Conservation (phyloP, 768 basidiomycete species). For the Kwoniella shandongensis region DNA sequence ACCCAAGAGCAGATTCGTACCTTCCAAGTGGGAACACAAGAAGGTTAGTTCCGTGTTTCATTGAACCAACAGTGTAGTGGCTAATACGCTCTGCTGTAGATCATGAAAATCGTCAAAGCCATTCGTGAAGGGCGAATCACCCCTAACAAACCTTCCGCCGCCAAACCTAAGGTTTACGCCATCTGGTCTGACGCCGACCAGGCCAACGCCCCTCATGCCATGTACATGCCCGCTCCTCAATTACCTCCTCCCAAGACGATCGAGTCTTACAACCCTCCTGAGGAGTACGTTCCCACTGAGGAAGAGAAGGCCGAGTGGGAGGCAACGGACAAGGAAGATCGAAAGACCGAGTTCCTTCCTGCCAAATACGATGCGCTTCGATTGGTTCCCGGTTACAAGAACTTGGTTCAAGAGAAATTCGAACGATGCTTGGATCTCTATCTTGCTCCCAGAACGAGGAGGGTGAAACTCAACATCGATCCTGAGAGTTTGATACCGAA, state of each 20-base stretch:
- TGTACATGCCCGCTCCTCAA: slow-evolving; percentile 92
- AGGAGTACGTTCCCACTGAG: slow-evolving; percentile 86
- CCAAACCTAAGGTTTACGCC: slow-evolving; percentile 68
- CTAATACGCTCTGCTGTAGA: slow-evolving; percentile 56
- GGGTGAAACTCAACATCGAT: slow-evolving; percentile 79
- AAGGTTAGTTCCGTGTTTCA: slow-evolving; percentile 63
- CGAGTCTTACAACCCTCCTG: slow-evolving; percentile 99
- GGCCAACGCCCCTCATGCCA: slow-evolving; percentile 67
- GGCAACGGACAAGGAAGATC: slow-evolving; percentile 77
- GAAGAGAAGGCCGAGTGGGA: slow-evolving; percentile 82
- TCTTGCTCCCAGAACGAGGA: slow-evolving; percentile 81
- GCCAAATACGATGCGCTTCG: slow-evolving; percentile 80
- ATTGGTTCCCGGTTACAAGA: slow-evolving; percentile 84
- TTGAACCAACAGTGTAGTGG: not conserved
- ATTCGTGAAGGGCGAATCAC: slow-evolving; percentile 93
- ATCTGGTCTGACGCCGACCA: slow-evolving; percentile 75
- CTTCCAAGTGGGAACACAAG: slow-evolving; percentile 99
- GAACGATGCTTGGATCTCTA: slow-evolving; percentile 92
- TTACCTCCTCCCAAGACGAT: slow-evolving; percentile 80
- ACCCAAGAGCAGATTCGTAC: slow-evolving; percentile 93
- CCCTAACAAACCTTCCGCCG: slow-evolving; percentile 78
- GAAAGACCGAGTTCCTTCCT: slow-evolving; percentile 84
- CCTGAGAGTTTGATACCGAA: slow-evolving; percentile 89
- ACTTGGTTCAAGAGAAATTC: slow-evolving; percentile 91
- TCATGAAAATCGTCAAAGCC: slow-evolving; percentile 99